Conservation (phyloP, 139 green algal species). For the Ettlia oleoabundans region DNA sequence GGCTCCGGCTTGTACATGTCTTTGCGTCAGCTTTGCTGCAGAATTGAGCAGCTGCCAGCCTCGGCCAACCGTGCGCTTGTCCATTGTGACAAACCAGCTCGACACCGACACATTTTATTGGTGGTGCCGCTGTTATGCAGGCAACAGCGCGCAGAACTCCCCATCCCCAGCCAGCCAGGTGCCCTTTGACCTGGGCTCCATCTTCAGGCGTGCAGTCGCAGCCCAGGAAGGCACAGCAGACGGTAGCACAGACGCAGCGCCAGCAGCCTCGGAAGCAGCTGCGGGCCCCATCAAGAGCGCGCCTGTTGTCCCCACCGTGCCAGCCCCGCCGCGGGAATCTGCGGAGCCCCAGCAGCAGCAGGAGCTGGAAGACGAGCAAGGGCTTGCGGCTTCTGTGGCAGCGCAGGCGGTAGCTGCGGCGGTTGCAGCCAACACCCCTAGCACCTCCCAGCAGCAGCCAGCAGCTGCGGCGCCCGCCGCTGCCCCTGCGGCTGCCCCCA, state of each 20-base stretch:
- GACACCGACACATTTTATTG: neutral
- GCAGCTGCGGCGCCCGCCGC: too few species aligned
- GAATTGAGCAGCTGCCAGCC: too few species aligned
- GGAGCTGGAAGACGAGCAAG: constrained; percentile 8
- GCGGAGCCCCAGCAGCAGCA: constrained; percentile 15
- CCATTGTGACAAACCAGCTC: too few species aligned
- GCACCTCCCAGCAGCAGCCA: neutral
- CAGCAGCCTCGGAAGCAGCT: neutral
- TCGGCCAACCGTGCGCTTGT: too few species aligned
- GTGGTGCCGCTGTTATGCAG: neutral
- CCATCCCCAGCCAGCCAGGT: neutral
- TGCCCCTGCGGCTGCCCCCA: too few species aligned
- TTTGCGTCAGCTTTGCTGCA: too few species aligned
- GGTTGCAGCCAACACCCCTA: constrained; percentile 1
- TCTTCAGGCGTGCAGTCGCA: constrained; percentile 2
- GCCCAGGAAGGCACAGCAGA: neutral
- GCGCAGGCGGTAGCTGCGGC: neutral
- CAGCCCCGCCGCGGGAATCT: too few species aligned
- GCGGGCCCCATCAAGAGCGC: neutral
- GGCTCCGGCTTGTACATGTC: too few species aligned
- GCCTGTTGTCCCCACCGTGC: too few species aligned
- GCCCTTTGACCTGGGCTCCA: constrained; percentile 12
- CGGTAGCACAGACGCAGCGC: neutral
- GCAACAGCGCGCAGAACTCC: neutral
- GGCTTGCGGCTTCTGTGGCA: neutral